phyloP scores from a whole-genome alignment of 164 flowering plant genomes.

The Vitis rupestris region DNA sequence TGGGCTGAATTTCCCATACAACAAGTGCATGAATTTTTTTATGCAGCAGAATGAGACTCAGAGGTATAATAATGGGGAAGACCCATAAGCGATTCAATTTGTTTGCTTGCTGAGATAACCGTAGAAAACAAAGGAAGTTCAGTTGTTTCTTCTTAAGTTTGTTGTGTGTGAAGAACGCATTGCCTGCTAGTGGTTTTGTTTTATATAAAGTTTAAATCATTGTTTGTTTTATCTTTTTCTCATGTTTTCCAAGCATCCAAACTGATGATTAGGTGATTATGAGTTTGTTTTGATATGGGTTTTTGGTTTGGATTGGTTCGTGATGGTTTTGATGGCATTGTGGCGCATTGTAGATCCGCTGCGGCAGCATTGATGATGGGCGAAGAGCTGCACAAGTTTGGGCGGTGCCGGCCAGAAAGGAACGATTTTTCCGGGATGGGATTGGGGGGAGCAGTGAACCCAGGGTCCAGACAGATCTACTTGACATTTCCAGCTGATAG shows the following conservation, averaged over 20 bases:
- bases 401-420: constrained; percentile 46
- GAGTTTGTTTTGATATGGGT: background rate
- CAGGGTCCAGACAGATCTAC: constrained; percentile 77
- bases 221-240: too few relatives aligned
- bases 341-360: constrained; percentile 39
- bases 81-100: too few relatives aligned
- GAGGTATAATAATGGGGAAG: constrained; percentile 36
- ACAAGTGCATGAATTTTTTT: constrained; percentile 50
- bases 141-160: too few relatives aligned
- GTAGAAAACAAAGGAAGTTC: too few relatives aligned
- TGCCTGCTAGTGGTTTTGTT: too few relatives aligned
- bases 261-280: background rate
- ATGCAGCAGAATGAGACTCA: constrained; percentile 49
- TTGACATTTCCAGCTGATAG: constrained; percentile 97
- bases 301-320: background rate
- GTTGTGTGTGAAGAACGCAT: too few relatives aligned
- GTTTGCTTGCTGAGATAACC: too few relatives aligned
- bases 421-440: constrained; percentile 47
- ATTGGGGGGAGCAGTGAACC: constrained; percentile 40
- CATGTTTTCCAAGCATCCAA: too few relatives aligned
- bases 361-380: constrained; percentile 58
- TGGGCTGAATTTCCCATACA: constrained; percentile 41
- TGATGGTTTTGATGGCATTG: background rate
- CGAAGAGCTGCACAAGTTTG: constrained; percentile 58
- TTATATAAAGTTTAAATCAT: too few relatives aligned